Evolutionary conservation across 768 basidiomycete genomes (phyloP).

Genomic region (Thelephora aurantiotincta): DNA sequence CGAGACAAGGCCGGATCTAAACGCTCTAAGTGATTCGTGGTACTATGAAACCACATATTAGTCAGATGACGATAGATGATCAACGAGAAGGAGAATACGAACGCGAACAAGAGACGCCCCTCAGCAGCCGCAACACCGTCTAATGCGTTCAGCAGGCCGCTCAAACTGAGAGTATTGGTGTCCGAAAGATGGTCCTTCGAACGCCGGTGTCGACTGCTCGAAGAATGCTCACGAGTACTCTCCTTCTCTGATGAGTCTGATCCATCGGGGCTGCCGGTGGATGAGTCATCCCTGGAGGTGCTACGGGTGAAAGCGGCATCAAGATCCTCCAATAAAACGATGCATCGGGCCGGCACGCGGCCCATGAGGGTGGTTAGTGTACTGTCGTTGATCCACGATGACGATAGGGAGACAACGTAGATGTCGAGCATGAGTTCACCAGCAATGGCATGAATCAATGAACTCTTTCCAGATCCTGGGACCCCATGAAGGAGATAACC

Average conservation of each 20-base stretch:
- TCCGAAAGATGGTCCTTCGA: conserved; percentile 53
- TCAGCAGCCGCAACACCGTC: conserved; percentile 83
- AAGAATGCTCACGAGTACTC: conserved; percentile 17
- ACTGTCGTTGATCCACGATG: conserved; percentile 80
- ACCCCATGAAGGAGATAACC: conserved; percentile 79
- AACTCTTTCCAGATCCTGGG: conserved; percentile 78
- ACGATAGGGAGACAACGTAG: conserved; percentile 78
- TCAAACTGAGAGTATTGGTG: conserved; percentile 68
- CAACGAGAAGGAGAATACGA: conserved; percentile 20
- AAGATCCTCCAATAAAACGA: conserved; percentile 82
- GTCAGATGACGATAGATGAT: not conserved
- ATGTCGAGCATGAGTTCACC: conserved; percentile 85
- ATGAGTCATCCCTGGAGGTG: conserved; percentile 45
- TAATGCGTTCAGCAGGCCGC: conserved; percentile 71
- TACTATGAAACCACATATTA: conserved; percentile 26
- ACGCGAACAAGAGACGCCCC: conserved; percentile 83
- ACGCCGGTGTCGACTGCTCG: conserved; percentile 28
- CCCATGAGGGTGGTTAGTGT: conserved; percentile 81
- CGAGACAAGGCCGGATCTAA: conserved; percentile 86
- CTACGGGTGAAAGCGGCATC: conserved; percentile 81
- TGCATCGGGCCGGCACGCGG: conserved; percentile 70
- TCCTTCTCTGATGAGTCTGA: conserved; percentile 19
- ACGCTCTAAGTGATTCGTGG: conserved; percentile 83
- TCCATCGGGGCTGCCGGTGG: conserved; percentile 29
- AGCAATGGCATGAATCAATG: conserved; percentile 76